Evolutionary conservation across 2,329 filamentous ascomycete species (phyloP).

Genomic region (Fusarium austroafricanum): DNA sequence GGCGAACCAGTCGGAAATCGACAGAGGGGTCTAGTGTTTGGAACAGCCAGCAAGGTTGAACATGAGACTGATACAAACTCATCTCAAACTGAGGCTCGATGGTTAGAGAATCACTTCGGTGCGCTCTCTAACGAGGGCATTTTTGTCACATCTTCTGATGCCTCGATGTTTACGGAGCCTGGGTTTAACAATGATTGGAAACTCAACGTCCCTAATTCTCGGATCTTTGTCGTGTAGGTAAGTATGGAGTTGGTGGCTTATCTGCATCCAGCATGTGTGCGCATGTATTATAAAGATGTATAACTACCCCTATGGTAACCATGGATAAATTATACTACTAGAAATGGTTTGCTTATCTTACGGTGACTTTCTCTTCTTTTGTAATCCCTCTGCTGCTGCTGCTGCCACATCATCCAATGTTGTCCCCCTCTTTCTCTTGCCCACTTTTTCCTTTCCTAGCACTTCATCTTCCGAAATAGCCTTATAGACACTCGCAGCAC

Average conservation of each 20-base stretch:
- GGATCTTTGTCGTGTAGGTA: constrained; percentile 42
- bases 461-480: constrained; percentile 71
- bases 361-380: constrained; percentile 53
- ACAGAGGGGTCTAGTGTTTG: constrained; percentile 48
- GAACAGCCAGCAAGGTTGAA: constrained; percentile 45
- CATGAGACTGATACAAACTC: constrained; percentile 9
- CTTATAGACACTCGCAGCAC: constrained; percentile 71
- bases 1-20: constrained; percentile 37
- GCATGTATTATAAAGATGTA: constrained; percentile 24
- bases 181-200: constrained; percentile 49
- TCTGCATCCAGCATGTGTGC: neutral
- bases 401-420: constrained; percentile 69
- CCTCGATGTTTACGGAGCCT: constrained; percentile 41
- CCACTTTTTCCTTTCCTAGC: constrained; percentile 69
- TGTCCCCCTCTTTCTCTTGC: constrained; percentile 65
- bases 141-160: constrained; percentile 56
- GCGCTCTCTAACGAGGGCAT: constrained; percentile 71
- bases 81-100: neutral
- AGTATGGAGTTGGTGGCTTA: neutral
- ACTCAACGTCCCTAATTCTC: constrained; percentile 52
- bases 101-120: constrained; percentile 66
- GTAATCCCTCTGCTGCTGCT: constrained; percentile 60
- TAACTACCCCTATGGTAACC: constrained; percentile 5
- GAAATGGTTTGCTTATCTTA: neutral
- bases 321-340: neutral